A percentile compares a stretch with the other conserved stretches of the same genome.
Conservation (phyloP, 495 filamentous ascomycete genomes). For the Penicillium longicatenatum region DNA sequence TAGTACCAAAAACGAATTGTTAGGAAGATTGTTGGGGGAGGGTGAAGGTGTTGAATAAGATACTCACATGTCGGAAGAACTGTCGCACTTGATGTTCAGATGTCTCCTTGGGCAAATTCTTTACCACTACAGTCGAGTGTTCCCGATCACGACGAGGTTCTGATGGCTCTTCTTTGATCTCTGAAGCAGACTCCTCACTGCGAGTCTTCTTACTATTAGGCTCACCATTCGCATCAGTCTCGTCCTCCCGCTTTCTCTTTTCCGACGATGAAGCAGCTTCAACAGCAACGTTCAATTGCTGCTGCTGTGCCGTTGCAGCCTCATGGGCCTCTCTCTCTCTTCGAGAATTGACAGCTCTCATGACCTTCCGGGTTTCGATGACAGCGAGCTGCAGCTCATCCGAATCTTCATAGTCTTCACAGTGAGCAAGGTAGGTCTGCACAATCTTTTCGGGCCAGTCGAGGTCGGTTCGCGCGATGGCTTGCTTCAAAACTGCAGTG, state of each 20-base stretch:
- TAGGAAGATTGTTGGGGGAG: too few species aligned
- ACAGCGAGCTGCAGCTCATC: conserved; percentile 70
- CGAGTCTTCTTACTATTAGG: conserved; percentile 60
- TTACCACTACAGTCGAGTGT: conserved; percentile 79
- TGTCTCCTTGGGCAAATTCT: conserved; percentile 67
- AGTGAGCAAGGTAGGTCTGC: conserved; percentile 80
- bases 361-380: conserved; percentile 66
- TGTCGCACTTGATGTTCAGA: conserved; percentile 74
- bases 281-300: conserved; percentile 25
- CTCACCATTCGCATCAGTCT: conserved; percentile 43
- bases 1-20: conserved; percentile 23
- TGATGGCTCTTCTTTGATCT: conserved; percentile 33
- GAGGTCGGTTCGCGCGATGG: conserved; percentile 66
- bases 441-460: conserved; percentile 93
- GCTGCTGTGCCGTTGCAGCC: conserved; percentile 46
- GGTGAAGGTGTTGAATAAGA: neutral
- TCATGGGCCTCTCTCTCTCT: conserved; percentile 66
- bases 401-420: conserved; percentile 80
- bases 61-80: conserved; percentile 79
- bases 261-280: conserved; percentile 36
- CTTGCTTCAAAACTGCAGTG: conserved; percentile 72
- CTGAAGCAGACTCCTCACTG: conserved; percentile 42
- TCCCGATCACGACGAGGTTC: conserved; percentile 79
- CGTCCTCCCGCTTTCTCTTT: conserved; percentile 75
- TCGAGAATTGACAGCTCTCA: conserved; percentile 61